Percentiles rank a stretch among this genome's conserved stretches.
Evolutionary conservation across 2,329 filamentous ascomycete species (phyloP).

Genomic region (Talaromyces sp.): DNA sequence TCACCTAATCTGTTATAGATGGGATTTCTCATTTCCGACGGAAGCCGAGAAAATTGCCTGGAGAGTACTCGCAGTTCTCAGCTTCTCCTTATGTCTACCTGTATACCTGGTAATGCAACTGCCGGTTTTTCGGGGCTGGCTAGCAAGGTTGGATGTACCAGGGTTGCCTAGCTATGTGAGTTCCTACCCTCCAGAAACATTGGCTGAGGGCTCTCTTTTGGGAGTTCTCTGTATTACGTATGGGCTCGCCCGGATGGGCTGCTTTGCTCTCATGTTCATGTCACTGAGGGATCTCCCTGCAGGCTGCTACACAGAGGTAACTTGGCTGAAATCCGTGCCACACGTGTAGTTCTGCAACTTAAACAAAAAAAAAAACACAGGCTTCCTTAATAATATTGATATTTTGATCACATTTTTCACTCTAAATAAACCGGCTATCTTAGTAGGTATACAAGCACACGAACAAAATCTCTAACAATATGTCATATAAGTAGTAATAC

Average conservation of each 20-base stretch:
- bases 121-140: neutral
- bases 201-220: neutral
- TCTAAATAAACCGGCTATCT: neutral
- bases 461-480: neutral
- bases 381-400: neutral
- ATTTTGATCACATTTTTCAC: neutral
- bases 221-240: neutral
- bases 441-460: neutral
- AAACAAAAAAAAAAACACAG: neutral
- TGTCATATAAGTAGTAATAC: neutral
- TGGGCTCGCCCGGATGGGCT: slow-evolving; percentile 3
- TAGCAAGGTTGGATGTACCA: neutral
- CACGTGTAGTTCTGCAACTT: slow-evolving; percentile 4
- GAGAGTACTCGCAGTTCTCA: neutral
- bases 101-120: neutral
- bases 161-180: neutral
- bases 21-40: neutral
- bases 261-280: slow-evolving; percentile 11
- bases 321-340: slow-evolving; percentile 11
- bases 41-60: neutral
- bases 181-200: neutral
- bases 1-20: neutral
- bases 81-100: neutral
- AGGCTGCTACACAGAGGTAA: slow-evolving; percentile 5
- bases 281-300: slow-evolving; percentile 11